Percentiles rank a stretch among this genome's conserved stretches.
Evolutionary conservation across 805 yeast genomes (phyloP).

Genomic region (Kazachstania taianensis): DNA sequence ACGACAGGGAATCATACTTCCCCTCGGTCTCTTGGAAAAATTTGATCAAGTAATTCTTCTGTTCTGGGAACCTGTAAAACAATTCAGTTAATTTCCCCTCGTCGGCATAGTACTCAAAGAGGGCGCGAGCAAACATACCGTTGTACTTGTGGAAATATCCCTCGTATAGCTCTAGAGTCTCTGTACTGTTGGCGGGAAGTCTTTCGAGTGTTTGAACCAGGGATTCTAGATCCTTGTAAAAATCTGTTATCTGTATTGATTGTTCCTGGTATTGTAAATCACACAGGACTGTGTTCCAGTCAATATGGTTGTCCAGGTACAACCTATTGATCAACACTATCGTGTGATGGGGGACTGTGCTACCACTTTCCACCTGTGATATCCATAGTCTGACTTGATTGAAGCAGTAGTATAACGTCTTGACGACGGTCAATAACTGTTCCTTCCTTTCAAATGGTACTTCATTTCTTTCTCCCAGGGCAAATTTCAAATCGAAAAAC

Average conservation of each 20-base stretch:
- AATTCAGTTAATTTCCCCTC: constrained; percentile 43
- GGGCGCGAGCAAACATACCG: constrained; percentile 54
- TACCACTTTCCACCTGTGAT: constrained; percentile 15
- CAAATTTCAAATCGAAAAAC: constrained; percentile 27
- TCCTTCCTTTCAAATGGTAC: constrained; percentile 5
- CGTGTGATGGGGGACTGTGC: background rate
- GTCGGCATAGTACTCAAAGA: constrained; percentile 50
- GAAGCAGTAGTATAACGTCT: constrained; percentile 33
- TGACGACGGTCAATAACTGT: constrained; percentile 30
- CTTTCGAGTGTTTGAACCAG: constrained; percentile 37
- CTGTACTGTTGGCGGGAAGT: constrained; percentile 36
- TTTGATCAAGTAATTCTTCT: constrained; percentile 37
- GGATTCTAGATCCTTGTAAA: constrained; percentile 54
- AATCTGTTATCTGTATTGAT: constrained; percentile 55
- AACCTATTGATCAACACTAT: constrained; percentile 18
- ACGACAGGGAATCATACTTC: constrained; percentile 46
- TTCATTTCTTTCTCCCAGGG: constrained; percentile 8
- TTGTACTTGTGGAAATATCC: constrained; percentile 53
- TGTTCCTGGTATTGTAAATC: constrained; percentile 39
- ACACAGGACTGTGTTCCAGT: constrained; percentile 55
- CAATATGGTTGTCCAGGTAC: constrained; percentile 18
- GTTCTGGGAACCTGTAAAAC: constrained; percentile 47
- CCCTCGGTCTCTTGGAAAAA: constrained; percentile 40
- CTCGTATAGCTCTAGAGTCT: constrained; percentile 28
- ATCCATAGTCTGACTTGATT: constrained; percentile 30